Conservation (phyloP, 2,329 filamentous ascomycete genomes). For the Aureobasidium sp. region DNA sequence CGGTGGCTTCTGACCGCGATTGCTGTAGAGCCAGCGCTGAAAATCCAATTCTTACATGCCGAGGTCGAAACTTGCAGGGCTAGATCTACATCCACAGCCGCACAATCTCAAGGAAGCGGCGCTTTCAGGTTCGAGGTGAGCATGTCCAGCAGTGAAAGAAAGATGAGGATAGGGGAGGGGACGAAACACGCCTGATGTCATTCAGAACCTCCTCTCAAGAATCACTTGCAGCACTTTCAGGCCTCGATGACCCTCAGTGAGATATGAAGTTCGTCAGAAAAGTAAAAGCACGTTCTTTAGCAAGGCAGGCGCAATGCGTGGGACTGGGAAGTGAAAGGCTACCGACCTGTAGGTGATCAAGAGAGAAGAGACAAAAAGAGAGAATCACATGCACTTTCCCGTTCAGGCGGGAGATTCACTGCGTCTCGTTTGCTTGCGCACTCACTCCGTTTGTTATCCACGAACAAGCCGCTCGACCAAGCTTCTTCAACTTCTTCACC, state of each 20-base stretch:
- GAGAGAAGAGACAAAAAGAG: not conserved
- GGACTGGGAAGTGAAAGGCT: not conserved
- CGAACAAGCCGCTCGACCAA: not conserved
- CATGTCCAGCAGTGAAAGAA: not conserved
- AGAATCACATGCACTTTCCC: not conserved
- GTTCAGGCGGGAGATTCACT: not conserved
- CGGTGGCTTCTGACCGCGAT: not conserved
- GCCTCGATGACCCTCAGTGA: not conserved
- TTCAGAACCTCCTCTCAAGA: not conserved
- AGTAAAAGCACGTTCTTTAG: not conserved
- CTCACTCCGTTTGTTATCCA: not conserved
- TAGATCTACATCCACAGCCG: not conserved
- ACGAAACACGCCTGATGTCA: not conserved
- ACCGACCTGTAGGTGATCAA: not conserved
- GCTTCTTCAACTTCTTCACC: not conserved
- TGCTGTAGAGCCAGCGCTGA: not conserved
- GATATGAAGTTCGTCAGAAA: not conserved
- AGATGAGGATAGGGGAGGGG: not conserved
- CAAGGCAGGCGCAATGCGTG: not conserved
- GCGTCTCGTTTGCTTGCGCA: not conserved
- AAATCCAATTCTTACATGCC: too few species aligned
- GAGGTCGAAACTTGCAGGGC: too few species aligned
- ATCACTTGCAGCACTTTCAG: not conserved
- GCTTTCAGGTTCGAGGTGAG: not conserved
- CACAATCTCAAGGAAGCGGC: not conserved